A percentile compares a stretch with the other conserved stretches of the same genome.
phyloP scores from a whole-genome alignment of 2,329 filamentous ascomycete species.

The Chaetomium sp. region DNA sequence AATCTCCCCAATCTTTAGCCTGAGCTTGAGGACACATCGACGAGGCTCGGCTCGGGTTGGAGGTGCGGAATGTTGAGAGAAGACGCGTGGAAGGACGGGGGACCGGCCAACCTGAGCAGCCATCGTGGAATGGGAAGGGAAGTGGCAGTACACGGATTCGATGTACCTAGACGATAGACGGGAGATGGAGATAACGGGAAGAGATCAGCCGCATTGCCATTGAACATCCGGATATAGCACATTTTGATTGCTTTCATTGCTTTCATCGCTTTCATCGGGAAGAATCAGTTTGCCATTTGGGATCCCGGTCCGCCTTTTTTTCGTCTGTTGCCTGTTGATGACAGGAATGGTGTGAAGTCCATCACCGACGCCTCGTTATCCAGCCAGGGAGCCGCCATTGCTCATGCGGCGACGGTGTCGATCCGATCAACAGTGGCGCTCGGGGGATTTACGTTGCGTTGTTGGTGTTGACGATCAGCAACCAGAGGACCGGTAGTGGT shows the following conservation, averaged over 20 bases:
- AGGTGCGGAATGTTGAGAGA: slow-evolving; percentile 12
- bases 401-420: neutral
- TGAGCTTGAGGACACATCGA: neutral
- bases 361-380: neutral
- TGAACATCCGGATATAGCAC: slow-evolving; percentile 30
- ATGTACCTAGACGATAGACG: slow-evolving; percentile 24
- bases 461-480: neutral
- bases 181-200: slow-evolving; percentile 12
- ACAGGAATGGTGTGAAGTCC: neutral
- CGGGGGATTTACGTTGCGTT: slow-evolving; percentile 18
- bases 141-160: neutral
- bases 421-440: slow-evolving; percentile 12
- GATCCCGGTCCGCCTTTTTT: neutral
- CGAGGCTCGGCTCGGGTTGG: neutral
- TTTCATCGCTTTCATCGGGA: no score
- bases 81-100: slow-evolving; percentile 14
- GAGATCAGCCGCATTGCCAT: slow-evolving; percentile 19
- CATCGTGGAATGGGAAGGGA: neutral
- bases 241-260: neutral
- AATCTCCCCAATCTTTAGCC: slow-evolving; percentile 28
- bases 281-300: no score
- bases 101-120: neutral
- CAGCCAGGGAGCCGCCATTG: neutral
- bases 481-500: neutral
- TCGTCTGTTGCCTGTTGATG: neutral